Conservation (phyloP, 352 stramenopile species). For the Peronospora farinosa region DNA sequence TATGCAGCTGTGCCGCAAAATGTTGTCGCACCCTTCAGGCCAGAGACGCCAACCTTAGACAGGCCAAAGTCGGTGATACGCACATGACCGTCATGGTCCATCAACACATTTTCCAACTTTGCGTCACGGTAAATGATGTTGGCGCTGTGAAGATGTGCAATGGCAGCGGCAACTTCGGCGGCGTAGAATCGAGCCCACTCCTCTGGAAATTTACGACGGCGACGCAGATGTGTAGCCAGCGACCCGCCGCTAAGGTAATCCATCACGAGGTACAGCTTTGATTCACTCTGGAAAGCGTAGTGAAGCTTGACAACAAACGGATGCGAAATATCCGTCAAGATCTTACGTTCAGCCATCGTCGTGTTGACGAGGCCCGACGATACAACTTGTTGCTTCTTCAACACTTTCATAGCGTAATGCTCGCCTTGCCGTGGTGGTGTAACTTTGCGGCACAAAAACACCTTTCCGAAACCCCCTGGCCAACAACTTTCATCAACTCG, state of each 20-base stretch:
- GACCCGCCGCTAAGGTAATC: slow-evolving; percentile 90
- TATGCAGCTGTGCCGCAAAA: slow-evolving; percentile 93
- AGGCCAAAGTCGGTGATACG: slow-evolving; percentile 93
- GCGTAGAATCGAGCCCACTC: slow-evolving; percentile 89
- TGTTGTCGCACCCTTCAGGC: slow-evolving; percentile 81
- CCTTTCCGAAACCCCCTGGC: slow-evolving; percentile 96
- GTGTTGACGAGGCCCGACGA: slow-evolving; percentile 90
- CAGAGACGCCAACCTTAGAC: slow-evolving; percentile 88
- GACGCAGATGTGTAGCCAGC: slow-evolving; percentile 85
- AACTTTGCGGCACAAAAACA: slow-evolving; percentile 95
- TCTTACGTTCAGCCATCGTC: slow-evolving; percentile 90
- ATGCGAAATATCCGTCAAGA: slow-evolving; percentile 88
- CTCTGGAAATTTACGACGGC: slow-evolving; percentile 86
- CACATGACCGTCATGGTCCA: slow-evolving; percentile 92
- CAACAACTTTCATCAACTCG: slow-evolving; percentile 95
- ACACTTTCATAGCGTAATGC: slow-evolving; percentile 98
- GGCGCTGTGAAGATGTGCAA: slow-evolving; percentile 88
- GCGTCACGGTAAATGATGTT: slow-evolving; percentile 95
- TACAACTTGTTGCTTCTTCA: slow-evolving; percentile 90
- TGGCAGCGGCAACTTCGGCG: slow-evolving; percentile 90
- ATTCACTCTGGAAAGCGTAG: slow-evolving; percentile 92
- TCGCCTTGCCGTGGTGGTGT: slow-evolving; percentile 83
- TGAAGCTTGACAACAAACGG: slow-evolving; percentile 93
- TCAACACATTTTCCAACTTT: slow-evolving; percentile 93
- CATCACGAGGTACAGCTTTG: slow-evolving; percentile 91